These are phyloP conservation scores for Ambrosia hybrid DNA, from an alignment of 140 eudicot genomes.

Conservation along the genomic window DNA sequence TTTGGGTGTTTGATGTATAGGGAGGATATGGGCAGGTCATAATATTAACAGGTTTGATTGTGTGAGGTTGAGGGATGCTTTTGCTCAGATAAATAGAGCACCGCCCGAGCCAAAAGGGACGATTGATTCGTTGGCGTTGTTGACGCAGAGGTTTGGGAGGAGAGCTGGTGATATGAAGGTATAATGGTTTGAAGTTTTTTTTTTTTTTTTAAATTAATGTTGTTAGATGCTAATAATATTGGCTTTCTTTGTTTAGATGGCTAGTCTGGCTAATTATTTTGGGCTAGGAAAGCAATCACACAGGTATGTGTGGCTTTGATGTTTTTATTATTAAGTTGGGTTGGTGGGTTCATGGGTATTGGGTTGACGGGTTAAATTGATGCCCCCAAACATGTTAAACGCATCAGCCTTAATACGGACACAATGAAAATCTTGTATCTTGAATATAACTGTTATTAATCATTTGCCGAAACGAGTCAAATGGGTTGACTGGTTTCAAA, in stretches of 20 bases:
- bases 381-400: neutral
- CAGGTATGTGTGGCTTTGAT: constrained; percentile 41
- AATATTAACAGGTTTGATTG: constrained; percentile 95
- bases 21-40: constrained; percentile 99
- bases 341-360: too few relatives aligned
- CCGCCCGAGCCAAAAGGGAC: constrained; percentile 92
- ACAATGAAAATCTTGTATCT: neutral
- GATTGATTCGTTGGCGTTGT: constrained; percentile 84
- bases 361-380: neutral
- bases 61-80: constrained; percentile 78
- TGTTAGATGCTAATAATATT: constrained; percentile 16
- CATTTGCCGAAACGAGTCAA: too few relatives aligned
- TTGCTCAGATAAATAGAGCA: constrained; percentile 64
- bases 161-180: constrained; percentile 99
- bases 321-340: too few relatives aligned
- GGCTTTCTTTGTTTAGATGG: constrained; percentile 65
- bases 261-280: constrained; percentile 82
- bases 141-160: constrained; percentile 92
- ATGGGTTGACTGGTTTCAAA: too few relatives aligned
- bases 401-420: neutral
- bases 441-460: too few relatives aligned
- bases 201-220: too few relatives aligned
- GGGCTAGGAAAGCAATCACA: constrained; percentile 94
- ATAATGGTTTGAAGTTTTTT: neutral
- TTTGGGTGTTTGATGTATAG: constrained; percentile 34